These are phyloP conservation scores for Nigrospora osmanthi DNA, from an alignment of 2,329 filamentous ascomycete species.

Conservation along the genomic window DNA sequence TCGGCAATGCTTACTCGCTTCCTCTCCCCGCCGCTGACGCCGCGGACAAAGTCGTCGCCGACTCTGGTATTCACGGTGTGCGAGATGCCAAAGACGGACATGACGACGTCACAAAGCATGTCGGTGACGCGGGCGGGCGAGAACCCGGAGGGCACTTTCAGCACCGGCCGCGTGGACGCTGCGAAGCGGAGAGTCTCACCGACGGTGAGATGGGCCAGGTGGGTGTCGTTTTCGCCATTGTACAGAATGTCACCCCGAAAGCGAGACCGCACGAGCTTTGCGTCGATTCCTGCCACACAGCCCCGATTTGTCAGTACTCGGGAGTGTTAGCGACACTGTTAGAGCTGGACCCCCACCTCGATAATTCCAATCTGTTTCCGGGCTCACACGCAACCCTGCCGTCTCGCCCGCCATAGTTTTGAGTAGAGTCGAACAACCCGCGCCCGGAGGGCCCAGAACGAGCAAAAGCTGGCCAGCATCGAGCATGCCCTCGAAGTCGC, in stretches of 20 bases:
- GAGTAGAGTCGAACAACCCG: constrained; percentile 42
- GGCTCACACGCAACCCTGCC: constrained; percentile 4
- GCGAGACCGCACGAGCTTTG: neutral
- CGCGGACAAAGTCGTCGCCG: constrained; percentile 68
- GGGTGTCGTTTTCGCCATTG: neutral
- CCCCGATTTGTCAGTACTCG: too few relatives aligned
- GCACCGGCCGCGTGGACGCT: constrained; percentile 13
- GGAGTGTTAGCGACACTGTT: too few relatives aligned
- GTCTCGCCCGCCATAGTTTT: constrained; percentile 32
- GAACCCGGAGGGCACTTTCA: constrained; percentile 7
- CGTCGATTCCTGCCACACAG: constrained; percentile 23
- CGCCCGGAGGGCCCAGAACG: constrained; percentile 37
- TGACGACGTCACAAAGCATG: constrained; percentile 62
- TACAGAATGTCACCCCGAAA: neutral
- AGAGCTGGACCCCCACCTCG: constrained; percentile 46
- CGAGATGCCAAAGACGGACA: constrained; percentile 68
- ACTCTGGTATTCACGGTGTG: constrained; percentile 68
- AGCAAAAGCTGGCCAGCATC: constrained; percentile 46
- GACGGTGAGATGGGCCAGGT: neutral
- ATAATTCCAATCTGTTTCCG: constrained; percentile 45
- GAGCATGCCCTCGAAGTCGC: constrained; percentile 56
- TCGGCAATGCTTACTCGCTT: constrained; percentile 60
- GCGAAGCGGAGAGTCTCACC: neutral
- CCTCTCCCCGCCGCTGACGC: constrained; percentile 67
- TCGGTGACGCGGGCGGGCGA: constrained; percentile 8